Percentiles rank a stretch among this genome's conserved stretches.
Conservation (phyloP, 1,139 yeast genomes). For the Pichia kudriavzevii region DNA sequence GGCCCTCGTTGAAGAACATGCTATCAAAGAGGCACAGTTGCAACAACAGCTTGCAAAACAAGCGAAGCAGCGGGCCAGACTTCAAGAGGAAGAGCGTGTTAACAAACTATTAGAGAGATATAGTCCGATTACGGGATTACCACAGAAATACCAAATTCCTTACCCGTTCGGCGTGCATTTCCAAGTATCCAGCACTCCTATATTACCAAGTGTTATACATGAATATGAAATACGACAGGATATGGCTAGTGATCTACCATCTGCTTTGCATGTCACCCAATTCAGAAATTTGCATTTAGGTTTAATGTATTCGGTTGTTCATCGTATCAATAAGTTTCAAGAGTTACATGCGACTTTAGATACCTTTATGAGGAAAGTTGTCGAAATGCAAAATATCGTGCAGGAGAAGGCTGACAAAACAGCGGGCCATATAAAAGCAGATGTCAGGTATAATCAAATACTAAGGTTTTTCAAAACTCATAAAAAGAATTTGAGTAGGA, state of each 20-base stretch:
- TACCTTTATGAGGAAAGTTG: conserved; percentile 6
- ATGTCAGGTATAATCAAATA: conserved; percentile 16
- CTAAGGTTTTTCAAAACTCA: conserved; percentile 7
- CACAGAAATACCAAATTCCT: conserved; percentile 13
- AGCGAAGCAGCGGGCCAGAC: neutral
- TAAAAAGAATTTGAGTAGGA: conserved; percentile 2
- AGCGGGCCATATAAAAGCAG: conserved; percentile 10
- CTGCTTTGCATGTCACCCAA: conserved; percentile 1
- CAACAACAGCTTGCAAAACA: neutral
- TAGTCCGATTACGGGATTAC: conserved; percentile 12
- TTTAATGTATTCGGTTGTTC: conserved; percentile 8
- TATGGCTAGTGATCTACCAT: neutral
- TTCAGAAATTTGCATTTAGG: conserved; percentile 6
- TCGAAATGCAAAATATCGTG: conserved; percentile 6
- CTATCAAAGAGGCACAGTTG: conserved; percentile 2
- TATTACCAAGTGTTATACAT: conserved; percentile 7
- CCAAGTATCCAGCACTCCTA: conserved; percentile 2
- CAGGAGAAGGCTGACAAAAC: conserved; percentile 6
- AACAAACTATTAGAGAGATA: conserved; percentile 7
- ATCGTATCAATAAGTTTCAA: conserved; percentile 10
- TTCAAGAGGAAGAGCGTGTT: conserved; percentile 5
- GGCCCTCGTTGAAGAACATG: conserved; percentile 1
- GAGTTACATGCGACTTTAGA: conserved; percentile 9
- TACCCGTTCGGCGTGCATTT: conserved; percentile 3
- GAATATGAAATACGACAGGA: conserved; percentile 11